phyloP scores from a whole-genome alignment of 768 basidiomycete species.

The Amanita phalloides region DNA sequence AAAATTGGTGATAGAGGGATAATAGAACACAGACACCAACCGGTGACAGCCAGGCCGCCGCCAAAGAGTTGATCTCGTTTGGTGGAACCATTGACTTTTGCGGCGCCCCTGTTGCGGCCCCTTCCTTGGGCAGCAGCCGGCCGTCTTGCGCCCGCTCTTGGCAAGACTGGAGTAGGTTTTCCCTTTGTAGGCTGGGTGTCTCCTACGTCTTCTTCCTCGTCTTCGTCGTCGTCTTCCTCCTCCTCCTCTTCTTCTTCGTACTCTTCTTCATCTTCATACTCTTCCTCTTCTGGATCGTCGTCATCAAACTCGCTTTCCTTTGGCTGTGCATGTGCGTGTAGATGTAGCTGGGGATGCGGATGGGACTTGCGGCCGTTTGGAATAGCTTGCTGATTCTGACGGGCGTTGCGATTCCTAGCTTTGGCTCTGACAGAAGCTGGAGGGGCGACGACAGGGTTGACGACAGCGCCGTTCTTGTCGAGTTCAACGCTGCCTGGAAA shows the following conservation, averaged over 20 bases:
- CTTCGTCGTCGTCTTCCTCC: conserved; percentile 30
- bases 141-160: conserved; percentile 5
- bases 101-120: conserved; percentile 19
- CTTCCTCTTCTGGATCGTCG: conserved; percentile 61
- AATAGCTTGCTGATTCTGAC: conserved; percentile 4
- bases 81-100: conserved; percentile 3
- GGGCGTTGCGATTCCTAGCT: background rate
- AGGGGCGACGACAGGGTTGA: conserved; percentile 24
- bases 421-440: conserved; percentile 4
- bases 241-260: conserved; percentile 26
- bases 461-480: conserved; percentile 78
- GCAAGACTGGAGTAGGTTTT: conserved; percentile 12
- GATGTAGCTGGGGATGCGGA: conserved; percentile 17
- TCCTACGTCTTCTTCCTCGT: conserved; percentile 37
- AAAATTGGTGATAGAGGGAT: conserved; percentile 4
- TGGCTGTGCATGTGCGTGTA: conserved; percentile 30
- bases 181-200: conserved; percentile 33
- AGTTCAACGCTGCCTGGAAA: conserved; percentile 98
- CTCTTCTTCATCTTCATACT: conserved; percentile 61
- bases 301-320: conserved; percentile 60
- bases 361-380: conserved; percentile 10
- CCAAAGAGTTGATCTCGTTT: conserved; percentile 29
- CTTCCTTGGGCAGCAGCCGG: conserved; percentile 16
- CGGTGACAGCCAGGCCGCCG: conserved; percentile 73
- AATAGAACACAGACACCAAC: conserved; percentile 27